phyloP scores from a whole-genome alignment of 495 filamentous ascomycete species.

The Neurospora sp. region DNA sequence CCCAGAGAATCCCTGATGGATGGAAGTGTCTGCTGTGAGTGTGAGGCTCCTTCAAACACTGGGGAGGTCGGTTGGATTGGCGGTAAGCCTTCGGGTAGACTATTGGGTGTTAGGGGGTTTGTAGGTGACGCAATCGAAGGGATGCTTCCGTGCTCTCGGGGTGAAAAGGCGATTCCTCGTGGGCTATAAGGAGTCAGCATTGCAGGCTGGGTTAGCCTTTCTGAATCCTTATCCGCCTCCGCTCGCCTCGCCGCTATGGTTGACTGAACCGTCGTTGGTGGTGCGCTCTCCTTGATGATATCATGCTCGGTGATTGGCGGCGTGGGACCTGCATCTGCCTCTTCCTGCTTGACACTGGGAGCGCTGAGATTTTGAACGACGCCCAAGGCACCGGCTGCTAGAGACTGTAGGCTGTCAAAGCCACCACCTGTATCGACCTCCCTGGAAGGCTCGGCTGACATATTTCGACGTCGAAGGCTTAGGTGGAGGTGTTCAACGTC shows the following conservation, averaged over 20 bases:
- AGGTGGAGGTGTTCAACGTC: conserved; percentile 4
- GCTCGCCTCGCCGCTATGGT: conserved; percentile 10
- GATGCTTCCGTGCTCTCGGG: conserved; percentile 15
- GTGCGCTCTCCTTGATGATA: conserved; percentile 10
- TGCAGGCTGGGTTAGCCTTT: conserved; percentile 7
- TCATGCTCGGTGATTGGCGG: conserved; percentile 19
- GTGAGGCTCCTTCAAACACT: conserved; percentile 28
- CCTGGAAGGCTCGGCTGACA: conserved; percentile 5
- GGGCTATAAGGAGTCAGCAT: conserved; percentile 16
- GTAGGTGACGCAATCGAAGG: conserved; percentile 21
- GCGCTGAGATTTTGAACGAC: conserved; percentile 11
- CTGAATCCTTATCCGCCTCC: conserved; percentile 7
- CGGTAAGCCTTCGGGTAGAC: conserved; percentile 32
- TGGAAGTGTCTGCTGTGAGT: conserved; percentile 32
- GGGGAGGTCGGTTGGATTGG: conserved; percentile 40
- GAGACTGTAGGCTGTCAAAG: conserved; percentile 27
- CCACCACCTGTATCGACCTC: conserved; percentile 22
- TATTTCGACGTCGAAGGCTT: conserved; percentile 1
- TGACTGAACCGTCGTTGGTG: conserved; percentile 9
- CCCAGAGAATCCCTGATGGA: conserved; percentile 35
- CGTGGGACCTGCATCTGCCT: conserved; percentile 15
- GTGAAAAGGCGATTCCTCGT: conserved; percentile 14
- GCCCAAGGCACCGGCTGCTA: conserved; percentile 29
- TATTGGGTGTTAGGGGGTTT: conserved; percentile 13
- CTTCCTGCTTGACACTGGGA: conserved; percentile 17